These are phyloP conservation scores for Eucalyptus cloeziana DNA, from an alignment of 345 rosid species.

Conservation along the genomic window DNA sequence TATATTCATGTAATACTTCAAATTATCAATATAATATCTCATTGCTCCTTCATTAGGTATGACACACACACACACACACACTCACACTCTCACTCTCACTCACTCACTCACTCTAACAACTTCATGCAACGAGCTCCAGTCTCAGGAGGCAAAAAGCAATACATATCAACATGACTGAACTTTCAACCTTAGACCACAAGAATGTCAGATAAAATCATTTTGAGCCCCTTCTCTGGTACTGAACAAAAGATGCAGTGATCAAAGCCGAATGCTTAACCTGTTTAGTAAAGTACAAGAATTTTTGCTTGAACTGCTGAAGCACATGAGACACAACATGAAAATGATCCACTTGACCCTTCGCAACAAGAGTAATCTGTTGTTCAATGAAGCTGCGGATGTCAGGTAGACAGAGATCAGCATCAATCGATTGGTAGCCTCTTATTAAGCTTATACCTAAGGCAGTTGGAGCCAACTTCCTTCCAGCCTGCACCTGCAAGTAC, in stretches of 20 bases:
- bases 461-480: slow-evolving; percentile 90
- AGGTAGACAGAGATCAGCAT: slow-evolving; percentile 94
- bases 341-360: slow-evolving; percentile 86
- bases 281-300: slow-evolving; percentile 67
- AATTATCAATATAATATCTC: background rate
- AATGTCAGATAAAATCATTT: background rate
- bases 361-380: slow-evolving; percentile 90
- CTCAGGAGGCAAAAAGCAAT: background rate
- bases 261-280: slow-evolving; percentile 35
- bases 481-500: slow-evolving; percentile 63
- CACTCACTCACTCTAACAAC: too few relatives aligned
- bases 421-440: slow-evolving; percentile 91
- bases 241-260: background rate
- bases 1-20: background rate
- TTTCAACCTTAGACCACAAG: background rate
- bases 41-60: background rate
- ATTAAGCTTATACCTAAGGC: slow-evolving; percentile 77
- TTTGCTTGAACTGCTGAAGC: slow-evolving; percentile 70
- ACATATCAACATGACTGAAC: background rate
- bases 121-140: background rate
- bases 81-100: too few relatives aligned
- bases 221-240: background rate
- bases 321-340: slow-evolving; percentile 68
- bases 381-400: slow-evolving; percentile 97
- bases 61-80: too few relatives aligned